Conservation (phyloP, 2,329 filamentous ascomycete genomes). For the Fusarium praegraminearum region DNA sequence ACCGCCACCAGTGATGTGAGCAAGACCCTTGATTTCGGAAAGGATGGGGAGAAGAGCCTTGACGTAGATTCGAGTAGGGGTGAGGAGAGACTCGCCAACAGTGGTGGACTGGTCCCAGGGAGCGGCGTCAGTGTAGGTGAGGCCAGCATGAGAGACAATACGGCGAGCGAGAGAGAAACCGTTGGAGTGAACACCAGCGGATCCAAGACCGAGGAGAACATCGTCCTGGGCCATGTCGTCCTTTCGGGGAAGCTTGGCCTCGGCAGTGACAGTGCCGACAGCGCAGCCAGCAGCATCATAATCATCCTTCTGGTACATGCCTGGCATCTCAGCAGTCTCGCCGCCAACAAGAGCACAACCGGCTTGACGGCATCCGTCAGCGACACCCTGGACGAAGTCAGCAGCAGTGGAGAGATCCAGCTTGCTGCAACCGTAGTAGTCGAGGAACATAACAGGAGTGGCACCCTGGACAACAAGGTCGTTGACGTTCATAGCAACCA, state of each 20-base stretch:
- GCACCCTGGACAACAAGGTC: slow-evolving; percentile 96
- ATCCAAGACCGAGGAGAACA: slow-evolving; percentile 85
- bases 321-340: slow-evolving; percentile 98
- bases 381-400: slow-evolving; percentile 91
- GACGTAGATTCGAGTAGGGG: slow-evolving; percentile 95
- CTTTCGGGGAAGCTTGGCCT: slow-evolving; percentile 79
- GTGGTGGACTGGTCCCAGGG: slow-evolving; percentile 77
- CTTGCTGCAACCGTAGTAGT: slow-evolving; percentile 96
- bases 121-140: slow-evolving; percentile 77
- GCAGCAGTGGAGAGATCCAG: slow-evolving; percentile 82
- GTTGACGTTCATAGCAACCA: slow-evolving; percentile 99
- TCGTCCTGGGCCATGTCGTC: slow-evolving; percentile 84
- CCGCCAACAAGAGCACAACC: slow-evolving; percentile 94
- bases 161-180: slow-evolving; percentile 96
- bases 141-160: slow-evolving; percentile 79
- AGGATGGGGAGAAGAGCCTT: slow-evolving; percentile 78
- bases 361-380: slow-evolving; percentile 84
- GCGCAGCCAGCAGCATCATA: slow-evolving; percentile 95
- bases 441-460: slow-evolving; percentile 94
- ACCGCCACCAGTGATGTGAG: slow-evolving; percentile 96
- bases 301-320: slow-evolving; percentile 87
- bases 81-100: slow-evolving; percentile 83
- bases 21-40: slow-evolving; percentile 85
- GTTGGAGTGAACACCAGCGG: slow-evolving; percentile 92
- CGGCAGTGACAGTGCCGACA: slow-evolving; percentile 81